phyloP scores from a whole-genome alignment of 2,329 filamentous ascomycete genomes.

The Dryadomyces quercus-mongolicae region DNA sequence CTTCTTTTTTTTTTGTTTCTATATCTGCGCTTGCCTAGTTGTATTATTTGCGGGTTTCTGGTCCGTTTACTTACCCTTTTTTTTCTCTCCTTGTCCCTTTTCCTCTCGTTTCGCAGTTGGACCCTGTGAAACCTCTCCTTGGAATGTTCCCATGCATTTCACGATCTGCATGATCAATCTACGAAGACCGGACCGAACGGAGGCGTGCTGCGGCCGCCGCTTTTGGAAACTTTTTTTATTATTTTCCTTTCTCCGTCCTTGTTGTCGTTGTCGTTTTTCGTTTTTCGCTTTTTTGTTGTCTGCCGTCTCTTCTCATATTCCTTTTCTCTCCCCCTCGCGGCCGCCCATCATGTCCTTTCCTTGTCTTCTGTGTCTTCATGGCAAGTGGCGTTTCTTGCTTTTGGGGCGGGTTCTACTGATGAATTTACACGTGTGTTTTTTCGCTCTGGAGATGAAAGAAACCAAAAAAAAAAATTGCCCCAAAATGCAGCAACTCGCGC shows the following conservation, averaged over 20 bases:
- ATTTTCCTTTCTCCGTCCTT: not conserved
- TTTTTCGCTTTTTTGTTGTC: no score
- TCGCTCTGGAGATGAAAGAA: not conserved
- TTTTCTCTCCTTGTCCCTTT: slow-evolving; percentile 15
- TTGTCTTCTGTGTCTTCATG: not conserved
- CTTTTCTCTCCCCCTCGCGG: not conserved
- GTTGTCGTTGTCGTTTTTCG: not conserved
- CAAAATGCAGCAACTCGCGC: not conserved
- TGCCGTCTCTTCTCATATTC: not conserved
- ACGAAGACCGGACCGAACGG: slow-evolving; percentile 3
- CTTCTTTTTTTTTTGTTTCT: not conserved
- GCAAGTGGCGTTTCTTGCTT: not conserved
- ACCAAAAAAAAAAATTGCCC: not conserved
- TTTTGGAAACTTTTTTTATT: not conserved
- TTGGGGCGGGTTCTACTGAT: not conserved
- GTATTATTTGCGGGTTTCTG: slow-evolving; percentile 14
- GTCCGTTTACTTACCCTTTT: slow-evolving; percentile 22
- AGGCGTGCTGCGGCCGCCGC: not conserved
- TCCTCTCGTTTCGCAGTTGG: slow-evolving; percentile 19
- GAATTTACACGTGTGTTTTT: not conserved
- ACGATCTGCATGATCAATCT: slow-evolving; percentile 11
- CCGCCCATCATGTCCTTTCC: not conserved
- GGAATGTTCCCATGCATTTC: slow-evolving; percentile 10
- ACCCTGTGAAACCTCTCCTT: not conserved
- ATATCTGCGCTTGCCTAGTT: slow-evolving; percentile 8